phyloP scores from a whole-genome alignment of 2,329 filamentous ascomycete genomes.

The Monosporascus sp. region DNA sequence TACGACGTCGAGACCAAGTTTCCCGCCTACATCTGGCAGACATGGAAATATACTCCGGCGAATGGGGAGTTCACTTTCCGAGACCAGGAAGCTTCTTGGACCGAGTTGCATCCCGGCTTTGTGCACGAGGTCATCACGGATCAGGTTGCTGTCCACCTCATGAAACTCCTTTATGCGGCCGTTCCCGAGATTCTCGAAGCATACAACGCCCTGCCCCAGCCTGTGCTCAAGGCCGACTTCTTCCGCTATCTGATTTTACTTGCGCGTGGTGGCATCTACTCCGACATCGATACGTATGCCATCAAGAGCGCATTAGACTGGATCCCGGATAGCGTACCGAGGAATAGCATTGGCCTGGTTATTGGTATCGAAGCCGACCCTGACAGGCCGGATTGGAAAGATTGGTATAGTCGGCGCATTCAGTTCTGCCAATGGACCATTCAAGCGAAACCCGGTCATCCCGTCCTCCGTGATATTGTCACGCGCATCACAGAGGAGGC shows the following conservation, averaged over 20 bases:
- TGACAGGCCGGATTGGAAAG: constrained; percentile 82
- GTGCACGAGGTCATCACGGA: constrained; percentile 98
- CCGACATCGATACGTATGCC: constrained; percentile 86
- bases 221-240: constrained; percentile 74
- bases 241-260: constrained; percentile 68
- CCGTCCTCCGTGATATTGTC: constrained; percentile 82
- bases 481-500: constrained; percentile 80
- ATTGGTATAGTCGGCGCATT: constrained; percentile 94
- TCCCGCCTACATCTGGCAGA: constrained; percentile 98
- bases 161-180: constrained; percentile 81
- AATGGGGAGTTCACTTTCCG: constrained; percentile 76
- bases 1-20: constrained; percentile 88
- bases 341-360: constrained; percentile 75
- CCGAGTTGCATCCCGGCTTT: constrained; percentile 79
- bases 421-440: constrained; percentile 99
- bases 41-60: constrained; percentile 84
- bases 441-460: constrained; percentile 90
- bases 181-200: constrained; percentile 75
- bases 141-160: constrained; percentile 71
- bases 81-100: constrained; percentile 84
- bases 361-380: constrained; percentile 96
- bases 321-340: constrained; percentile 74
- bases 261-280: constrained; percentile 65
- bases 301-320: constrained; percentile 80
- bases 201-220: constrained; percentile 65